These are phyloP conservation scores for Paspalum vaginatum DNA, from an alignment of 176 grass and related monocot genomes.

Conservation along the genomic window DNA sequence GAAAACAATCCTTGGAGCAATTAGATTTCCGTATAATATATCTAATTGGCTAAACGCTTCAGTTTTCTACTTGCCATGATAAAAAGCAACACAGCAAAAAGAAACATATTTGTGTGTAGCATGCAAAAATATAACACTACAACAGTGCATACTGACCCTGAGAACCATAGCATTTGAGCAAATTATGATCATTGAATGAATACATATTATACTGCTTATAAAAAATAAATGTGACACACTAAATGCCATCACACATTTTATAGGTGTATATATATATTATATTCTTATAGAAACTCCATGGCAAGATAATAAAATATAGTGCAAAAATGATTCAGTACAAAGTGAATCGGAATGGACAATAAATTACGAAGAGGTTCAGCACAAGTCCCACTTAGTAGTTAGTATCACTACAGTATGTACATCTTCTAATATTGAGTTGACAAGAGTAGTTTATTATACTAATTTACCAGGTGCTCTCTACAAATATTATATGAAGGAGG, in stretches of 20 bases:
- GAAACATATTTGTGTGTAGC: neutral
- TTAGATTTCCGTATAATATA: slow-evolving; percentile 13
- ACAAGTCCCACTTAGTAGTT: neutral
- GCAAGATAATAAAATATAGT: neutral
- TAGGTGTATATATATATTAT: neutral
- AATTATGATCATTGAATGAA: neutral
- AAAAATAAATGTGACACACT: slow-evolving; percentile 8
- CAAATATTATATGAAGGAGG: slow-evolving; percentile 13
- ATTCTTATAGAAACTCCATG: neutral
- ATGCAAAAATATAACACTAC: neutral
- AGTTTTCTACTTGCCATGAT: neutral
- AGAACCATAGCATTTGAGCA: neutral
- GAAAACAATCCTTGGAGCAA: neutral
- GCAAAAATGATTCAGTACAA: slow-evolving; percentile 8
- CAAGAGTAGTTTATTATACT: slow-evolving; percentile 6
- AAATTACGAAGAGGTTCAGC: neutral
- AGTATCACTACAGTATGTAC: neutral
- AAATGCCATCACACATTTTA: neutral
- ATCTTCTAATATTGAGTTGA: slow-evolving; percentile 16
- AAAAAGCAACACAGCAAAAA: slow-evolving; percentile 7
- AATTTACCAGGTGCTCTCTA: neutral
- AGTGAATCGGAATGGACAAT: neutral
- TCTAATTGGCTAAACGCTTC: neutral
- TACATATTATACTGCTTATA: neutral
- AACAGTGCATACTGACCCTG: neutral